These are phyloP conservation scores for Lachnellula willkommii DNA, from an alignment of 2,329 filamentous ascomycete species.

Conservation along the genomic window DNA sequence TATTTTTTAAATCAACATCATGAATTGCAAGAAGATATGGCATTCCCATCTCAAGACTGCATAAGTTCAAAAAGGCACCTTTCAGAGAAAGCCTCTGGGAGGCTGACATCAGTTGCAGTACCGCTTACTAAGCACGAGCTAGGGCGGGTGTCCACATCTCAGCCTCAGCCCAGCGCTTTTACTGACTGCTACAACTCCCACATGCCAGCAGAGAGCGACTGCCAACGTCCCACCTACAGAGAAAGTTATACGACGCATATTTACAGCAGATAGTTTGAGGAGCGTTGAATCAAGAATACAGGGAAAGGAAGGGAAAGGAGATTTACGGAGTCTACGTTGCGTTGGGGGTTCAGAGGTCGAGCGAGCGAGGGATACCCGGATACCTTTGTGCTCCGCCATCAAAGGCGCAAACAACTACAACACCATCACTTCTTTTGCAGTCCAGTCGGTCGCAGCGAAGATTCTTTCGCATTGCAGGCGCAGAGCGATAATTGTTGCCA, in stretches of 20 bases:
- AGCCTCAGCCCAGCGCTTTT: constrained; percentile 18
- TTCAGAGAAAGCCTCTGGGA: no score
- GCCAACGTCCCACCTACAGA: constrained; percentile 10
- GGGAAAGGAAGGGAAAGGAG: constrained; percentile 3
- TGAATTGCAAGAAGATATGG: no score
- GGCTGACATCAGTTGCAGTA: no score
- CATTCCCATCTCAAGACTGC: no score
- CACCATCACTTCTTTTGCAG: no score
- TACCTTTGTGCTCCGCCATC: neutral
- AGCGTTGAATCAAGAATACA: neutral
- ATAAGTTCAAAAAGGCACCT: no score
- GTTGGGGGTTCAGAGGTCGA: constrained; percentile 7
- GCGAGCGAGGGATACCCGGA: constrained; percentile 1
- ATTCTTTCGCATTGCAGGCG: no score
- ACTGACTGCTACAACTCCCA: constrained; percentile 23
- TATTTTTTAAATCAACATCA: no score
- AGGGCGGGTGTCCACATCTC: constrained; percentile 16
- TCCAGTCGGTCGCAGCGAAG: no score
- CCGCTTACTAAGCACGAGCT: constrained; percentile 18
- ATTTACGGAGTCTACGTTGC: constrained; percentile 4
- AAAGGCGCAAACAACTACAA: neutral
- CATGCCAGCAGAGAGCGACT: constrained; percentile 16
- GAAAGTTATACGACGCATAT: constrained; percentile 11
- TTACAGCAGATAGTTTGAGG: constrained; percentile 10
- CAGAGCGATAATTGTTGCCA: no score